phyloP scores from a whole-genome alignment of 768 basidiomycete genomes.

The Cystofilobasidium macerans region DNA sequence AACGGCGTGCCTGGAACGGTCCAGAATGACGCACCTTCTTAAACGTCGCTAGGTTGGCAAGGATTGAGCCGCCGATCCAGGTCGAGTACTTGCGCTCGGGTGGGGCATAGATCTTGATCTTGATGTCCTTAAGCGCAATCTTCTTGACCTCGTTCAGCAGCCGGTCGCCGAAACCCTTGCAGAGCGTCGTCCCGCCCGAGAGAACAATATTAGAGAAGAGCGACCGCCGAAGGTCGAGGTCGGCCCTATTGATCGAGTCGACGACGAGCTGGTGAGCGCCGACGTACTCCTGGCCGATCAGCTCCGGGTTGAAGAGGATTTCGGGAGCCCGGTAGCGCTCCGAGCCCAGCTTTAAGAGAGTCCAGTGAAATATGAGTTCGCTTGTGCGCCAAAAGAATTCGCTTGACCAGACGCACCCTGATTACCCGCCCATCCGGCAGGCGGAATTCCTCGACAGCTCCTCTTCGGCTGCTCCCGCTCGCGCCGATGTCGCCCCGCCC shows the following conservation, averaged over 20 bases:
- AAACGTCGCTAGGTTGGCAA: constrained; percentile 91
- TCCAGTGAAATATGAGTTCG: constrained; percentile 15
- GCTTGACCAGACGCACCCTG: constrained; percentile 47
- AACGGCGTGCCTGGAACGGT: neutral
- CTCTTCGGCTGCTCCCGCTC: constrained; percentile 12
- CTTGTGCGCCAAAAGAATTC: neutral
- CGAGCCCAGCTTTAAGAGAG: constrained; percentile 58
- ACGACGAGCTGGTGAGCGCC: constrained; percentile 97
- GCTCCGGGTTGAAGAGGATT: constrained; percentile 91
- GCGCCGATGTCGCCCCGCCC: constrained; percentile 30
- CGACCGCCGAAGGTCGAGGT: constrained; percentile 88
- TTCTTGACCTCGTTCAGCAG: constrained; percentile 94
- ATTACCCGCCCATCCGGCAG: constrained; percentile 91
- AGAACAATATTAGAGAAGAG: constrained; percentile 94
- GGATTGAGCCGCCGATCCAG: constrained; percentile 73
- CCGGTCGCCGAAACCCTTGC: constrained; percentile 92
- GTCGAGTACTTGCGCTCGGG: constrained; percentile 72
- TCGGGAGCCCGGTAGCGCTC: constrained; percentile 97
- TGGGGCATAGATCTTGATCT: constrained; percentile 97
- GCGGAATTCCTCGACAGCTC: constrained; percentile 74
- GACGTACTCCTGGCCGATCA: constrained; percentile 90
- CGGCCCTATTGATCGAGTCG: constrained; percentile 93
- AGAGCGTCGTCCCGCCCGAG: constrained; percentile 90
- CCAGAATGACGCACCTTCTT: constrained; percentile 60
- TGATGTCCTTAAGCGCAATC: constrained; percentile 75